These are phyloP conservation scores for Manihot esculenta DNA, from an alignment of 441 rosid species.

Conservation along the genomic window DNA sequence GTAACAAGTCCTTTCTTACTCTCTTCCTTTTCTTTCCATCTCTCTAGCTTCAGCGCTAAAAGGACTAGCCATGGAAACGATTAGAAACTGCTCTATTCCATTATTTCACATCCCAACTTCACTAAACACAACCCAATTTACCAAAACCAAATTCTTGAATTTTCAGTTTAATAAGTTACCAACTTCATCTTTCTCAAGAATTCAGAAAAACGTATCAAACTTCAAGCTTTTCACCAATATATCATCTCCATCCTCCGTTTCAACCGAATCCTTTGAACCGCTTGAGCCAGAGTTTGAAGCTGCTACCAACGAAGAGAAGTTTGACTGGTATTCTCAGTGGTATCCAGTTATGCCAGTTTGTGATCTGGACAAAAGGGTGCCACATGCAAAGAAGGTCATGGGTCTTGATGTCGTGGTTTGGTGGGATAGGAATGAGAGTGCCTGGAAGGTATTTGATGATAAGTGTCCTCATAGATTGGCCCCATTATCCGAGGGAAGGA, in stretches of 20 bases:
- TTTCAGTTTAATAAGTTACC: conserved; percentile 19
- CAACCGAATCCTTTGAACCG: conserved; percentile 30
- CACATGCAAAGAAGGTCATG: too few relatives aligned
- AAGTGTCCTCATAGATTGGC: conserved; percentile 85
- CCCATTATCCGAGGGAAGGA: conserved; percentile 84
- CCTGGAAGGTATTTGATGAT: conserved; percentile 82
- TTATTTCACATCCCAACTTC: conserved; percentile 29
- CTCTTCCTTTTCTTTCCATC: neutral
- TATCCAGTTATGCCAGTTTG: too few relatives aligned
- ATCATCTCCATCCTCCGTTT: conserved; percentile 35
- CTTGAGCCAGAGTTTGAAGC: conserved; percentile 31
- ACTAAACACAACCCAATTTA: conserved; percentile 20
- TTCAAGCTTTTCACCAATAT: conserved; percentile 37
- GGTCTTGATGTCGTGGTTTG: too few relatives aligned
- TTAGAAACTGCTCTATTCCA: conserved; percentile 35
- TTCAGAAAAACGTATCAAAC: conserved; percentile 6
- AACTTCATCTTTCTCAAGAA: conserved; percentile 20
- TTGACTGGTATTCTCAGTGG: too few relatives aligned
- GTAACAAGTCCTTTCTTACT: too few relatives aligned
- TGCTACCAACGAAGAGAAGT: conserved; percentile 34
- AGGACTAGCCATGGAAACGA: conserved; percentile 49
- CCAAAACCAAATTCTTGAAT: conserved; percentile 30
- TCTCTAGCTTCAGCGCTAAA: too few relatives aligned
- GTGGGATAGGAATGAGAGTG: too few relatives aligned
- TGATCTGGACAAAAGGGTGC: too few relatives aligned